Evolutionary conservation across 805 yeast species (phyloP), one percentile per base, ranked within the genome.

Genomic region (Candida pini): DNA sequence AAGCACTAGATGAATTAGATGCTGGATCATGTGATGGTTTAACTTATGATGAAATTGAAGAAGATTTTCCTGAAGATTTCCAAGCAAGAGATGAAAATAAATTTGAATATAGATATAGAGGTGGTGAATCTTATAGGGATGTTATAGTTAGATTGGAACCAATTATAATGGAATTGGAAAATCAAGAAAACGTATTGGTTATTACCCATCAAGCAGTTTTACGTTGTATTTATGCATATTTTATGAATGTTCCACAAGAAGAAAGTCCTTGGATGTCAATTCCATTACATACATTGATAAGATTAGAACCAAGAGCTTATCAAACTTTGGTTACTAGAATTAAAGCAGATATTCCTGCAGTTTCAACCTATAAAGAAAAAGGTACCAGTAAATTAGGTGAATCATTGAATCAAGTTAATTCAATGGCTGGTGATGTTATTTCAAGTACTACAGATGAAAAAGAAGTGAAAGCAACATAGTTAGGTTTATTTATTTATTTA

Each of bases 201-300:
- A 92, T 92, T 28, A 92, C 98, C 4, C 99, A 92, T 59, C 99
- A 92, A 62, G 97, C 97, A 0, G 97, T 92, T 9, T 68, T 92
- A 45, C 74, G 99, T 51, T 92, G 99, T 56, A 80, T 92, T 34
- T 92, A 92, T 60, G 97, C 98, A 6, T 92, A 92, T 60, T 92
- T 89, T 56, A 92, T 92, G 97, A 90, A 92, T 56, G 95, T 92
- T 14, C 96, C 97, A 4, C 97, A 90, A 58, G 96, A 90, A 50
- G 90, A 87, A 58, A 76, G 89, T 39, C 99, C 99, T 5, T 92
- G 98, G 98, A 88, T 92, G 96, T 86, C 94, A 26, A 94, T 92
- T 39, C 99, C 99, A 5, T 66, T 92, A 49, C 99, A 92, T 56
- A 92, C 98, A 0, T 65, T 92, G 56, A 92, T 92, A 51, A 83